These are phyloP conservation scores for Peniophora sp. DNA, from an alignment of 1,284 basidiomycete species.

Conservation along the genomic window DNA sequence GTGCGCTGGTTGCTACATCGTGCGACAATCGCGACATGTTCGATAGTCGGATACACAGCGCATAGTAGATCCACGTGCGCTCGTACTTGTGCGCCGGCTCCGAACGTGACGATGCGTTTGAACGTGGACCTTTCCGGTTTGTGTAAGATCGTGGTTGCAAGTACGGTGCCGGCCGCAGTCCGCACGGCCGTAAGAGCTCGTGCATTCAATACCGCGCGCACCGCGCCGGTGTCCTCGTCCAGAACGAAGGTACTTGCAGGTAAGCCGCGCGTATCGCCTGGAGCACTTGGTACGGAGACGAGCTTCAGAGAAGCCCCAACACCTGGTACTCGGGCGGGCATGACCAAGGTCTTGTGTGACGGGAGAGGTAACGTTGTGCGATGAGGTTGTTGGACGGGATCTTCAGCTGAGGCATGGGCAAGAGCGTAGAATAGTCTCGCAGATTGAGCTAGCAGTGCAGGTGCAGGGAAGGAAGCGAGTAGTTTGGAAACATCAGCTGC, in stretches of 20 bases:
- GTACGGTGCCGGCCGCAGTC: slow-evolving; percentile 74
- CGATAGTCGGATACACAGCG: slow-evolving; percentile 47
- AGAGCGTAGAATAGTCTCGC: background rate
- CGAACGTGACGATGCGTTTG: slow-evolving; percentile 55
- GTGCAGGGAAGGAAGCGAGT: too few species aligned
- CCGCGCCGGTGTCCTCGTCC: slow-evolving; percentile 58
- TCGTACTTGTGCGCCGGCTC: slow-evolving; percentile 64
- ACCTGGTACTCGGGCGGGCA: slow-evolving; percentile 54
- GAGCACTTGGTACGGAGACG: slow-evolving; percentile 53
- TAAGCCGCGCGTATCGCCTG: slow-evolving; percentile 43
- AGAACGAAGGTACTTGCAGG: slow-evolving; percentile 73
- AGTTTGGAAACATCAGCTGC: too few species aligned
- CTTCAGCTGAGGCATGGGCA: background rate
- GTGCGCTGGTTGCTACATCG: slow-evolving; percentile 50
- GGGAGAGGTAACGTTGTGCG: slow-evolving; percentile 38
- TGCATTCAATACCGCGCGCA: slow-evolving; percentile 72
- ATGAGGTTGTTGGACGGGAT: slow-evolving; percentile 34
- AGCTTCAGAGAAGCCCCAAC: slow-evolving; percentile 60
- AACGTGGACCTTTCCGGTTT: slow-evolving; percentile 27
- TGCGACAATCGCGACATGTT: slow-evolving; percentile 54
- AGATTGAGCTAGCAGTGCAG: background rate
- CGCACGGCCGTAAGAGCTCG: slow-evolving; percentile 68
- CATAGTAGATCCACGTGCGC: slow-evolving; percentile 63
- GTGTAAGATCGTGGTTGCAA: slow-evolving; percentile 53
- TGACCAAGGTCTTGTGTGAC: slow-evolving; percentile 55